Conservation (phyloP, 129 eudicot genomes). For the Flaveria trinervia region DNA sequence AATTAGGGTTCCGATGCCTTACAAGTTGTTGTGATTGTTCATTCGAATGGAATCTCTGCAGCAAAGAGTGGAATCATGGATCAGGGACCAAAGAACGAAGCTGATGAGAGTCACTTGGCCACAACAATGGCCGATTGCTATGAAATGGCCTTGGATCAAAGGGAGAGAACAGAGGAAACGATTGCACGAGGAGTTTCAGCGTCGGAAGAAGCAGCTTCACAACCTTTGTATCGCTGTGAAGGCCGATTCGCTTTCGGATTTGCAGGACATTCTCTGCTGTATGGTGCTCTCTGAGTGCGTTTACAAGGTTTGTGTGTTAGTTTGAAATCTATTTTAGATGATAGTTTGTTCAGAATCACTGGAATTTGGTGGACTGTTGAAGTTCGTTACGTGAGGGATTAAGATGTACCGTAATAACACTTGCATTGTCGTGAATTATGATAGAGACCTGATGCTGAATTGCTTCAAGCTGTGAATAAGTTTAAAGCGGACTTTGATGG, state of each 20-base stretch:
- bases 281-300: conserved; percentile 98
- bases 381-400: background rate
- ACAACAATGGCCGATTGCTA: conserved; percentile 56
- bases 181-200: conserved; percentile 69
- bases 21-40: conserved; percentile 14
- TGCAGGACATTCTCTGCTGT: conserved; percentile 91
- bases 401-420: background rate
- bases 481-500: conserved; percentile 96
- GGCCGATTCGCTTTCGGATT: conserved; percentile 82
- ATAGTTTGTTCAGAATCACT: background rate
- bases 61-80: conserved; percentile 81
- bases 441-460: conserved; percentile 89
- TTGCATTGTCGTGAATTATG: conserved; percentile 13
- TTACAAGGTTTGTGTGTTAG: conserved; percentile 60
- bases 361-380: background rate
- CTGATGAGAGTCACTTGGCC: conserved; percentile 65
- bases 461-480: conserved; percentile 85
- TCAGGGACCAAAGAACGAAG: conserved; percentile 79
- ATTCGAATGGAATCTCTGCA: conserved; percentile 70
- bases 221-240: conserved; percentile 72
- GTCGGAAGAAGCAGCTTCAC: conserved; percentile 66
- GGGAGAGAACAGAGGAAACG: conserved; percentile 73
- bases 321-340: background rate
- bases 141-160: conserved; percentile 90
- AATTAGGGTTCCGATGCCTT: conserved; percentile 36